Conservation (phyloP, 257 asterid genomes). For the Vinca minor region DNA sequence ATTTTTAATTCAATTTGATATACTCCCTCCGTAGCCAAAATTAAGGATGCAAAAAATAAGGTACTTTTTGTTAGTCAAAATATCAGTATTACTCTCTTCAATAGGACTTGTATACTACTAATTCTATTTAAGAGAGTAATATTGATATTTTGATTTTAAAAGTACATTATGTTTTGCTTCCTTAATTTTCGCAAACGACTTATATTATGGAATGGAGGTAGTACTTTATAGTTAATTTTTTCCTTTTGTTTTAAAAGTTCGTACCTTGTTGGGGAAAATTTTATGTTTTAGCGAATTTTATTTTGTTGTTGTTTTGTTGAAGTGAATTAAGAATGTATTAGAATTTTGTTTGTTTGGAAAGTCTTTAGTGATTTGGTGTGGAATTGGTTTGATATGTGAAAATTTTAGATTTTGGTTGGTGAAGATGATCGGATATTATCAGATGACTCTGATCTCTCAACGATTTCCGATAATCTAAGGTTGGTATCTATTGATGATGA, state of each 20-base stretch:
- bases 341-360: neutral
- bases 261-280: neutral
- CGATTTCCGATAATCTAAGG: conserved; percentile 49
- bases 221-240: neutral
- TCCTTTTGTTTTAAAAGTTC: neutral
- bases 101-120: too few species aligned
- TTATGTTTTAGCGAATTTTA: neutral
- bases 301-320: neutral
- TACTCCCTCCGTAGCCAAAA: too few species aligned
- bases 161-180: too few species aligned
- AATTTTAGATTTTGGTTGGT: conserved; percentile 55
- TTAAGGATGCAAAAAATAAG: too few species aligned
- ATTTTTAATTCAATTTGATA: neutral
- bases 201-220: too few species aligned
- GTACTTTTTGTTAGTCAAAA: too few species aligned
- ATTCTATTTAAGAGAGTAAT: too few species aligned
- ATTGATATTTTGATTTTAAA: too few species aligned
- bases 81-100: too few species aligned
- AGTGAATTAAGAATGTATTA: neutral
- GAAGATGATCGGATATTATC: conserved; percentile 39
- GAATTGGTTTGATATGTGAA: conserved; percentile 10
- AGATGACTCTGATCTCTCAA: conserved; percentile 57
- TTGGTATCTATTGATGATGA: conserved; percentile 47
- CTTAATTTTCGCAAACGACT: too few species aligned
- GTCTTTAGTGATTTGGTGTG: conserved; percentile 3